Evolutionary conservation across 805 yeast species (phyloP).

Genomic region (Candida railenensis): DNA sequence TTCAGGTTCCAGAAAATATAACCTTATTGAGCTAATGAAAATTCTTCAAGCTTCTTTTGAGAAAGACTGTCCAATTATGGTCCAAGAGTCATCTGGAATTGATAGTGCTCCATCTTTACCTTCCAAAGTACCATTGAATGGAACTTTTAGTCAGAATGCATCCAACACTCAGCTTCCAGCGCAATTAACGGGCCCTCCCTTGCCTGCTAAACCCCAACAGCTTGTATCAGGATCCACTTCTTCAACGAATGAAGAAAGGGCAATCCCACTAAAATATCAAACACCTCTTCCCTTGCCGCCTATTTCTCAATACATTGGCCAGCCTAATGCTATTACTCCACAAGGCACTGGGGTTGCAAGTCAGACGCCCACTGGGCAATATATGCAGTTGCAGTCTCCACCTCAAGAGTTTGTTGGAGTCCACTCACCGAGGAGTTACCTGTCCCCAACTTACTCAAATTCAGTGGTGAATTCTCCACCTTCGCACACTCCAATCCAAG

Average conservation of each 20-base stretch:
- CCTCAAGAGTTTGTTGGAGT: background rate
- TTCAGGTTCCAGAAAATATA: constrained; percentile 14
- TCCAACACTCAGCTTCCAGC: background rate
- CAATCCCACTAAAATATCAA: constrained; percentile 27
- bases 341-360: background rate
- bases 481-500: background rate
- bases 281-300: constrained; percentile 30
- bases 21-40: constrained; percentile 29
- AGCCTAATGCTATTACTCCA: background rate
- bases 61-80: constrained; percentile 45
- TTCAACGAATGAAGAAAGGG: constrained; percentile 11
- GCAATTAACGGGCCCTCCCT: background rate
- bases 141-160: background rate
- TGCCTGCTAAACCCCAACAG: constrained; percentile 16
- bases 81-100: background rate
- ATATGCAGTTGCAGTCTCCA: background rate
- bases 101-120: constrained; percentile 24
- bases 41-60: constrained; percentile 35
- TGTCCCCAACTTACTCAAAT: background rate
- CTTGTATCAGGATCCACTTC: constrained; percentile 20
- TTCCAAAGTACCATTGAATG: constrained; percentile 6
- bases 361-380: background rate
- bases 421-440: background rate
- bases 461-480: background rate
- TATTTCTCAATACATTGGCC: background rate